Evolutionary conservation across 495 filamentous ascomycete genomes (phyloP).

Genomic region (Xylaria telfairii): DNA sequence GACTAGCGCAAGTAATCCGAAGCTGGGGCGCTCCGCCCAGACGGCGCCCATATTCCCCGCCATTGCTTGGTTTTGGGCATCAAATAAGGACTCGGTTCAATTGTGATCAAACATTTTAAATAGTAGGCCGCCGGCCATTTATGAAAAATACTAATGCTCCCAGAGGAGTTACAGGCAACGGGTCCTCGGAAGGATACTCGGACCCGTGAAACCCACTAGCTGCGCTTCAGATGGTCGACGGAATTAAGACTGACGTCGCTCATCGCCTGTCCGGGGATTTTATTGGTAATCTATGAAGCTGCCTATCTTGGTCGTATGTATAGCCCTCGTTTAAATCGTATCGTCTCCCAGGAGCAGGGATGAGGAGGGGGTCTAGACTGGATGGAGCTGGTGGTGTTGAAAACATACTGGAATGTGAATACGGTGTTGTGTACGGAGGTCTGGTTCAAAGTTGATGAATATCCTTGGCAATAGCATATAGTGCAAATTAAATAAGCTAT

Average conservation of each 20-base stretch:
- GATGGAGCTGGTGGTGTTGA: background rate
- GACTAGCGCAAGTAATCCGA: constrained; percentile 9
- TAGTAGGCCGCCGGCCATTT: background rate
- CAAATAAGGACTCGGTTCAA: background rate
- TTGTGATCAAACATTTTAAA: background rate
- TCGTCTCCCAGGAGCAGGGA: background rate
- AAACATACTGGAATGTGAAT: background rate
- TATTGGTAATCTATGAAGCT: constrained; percentile 2
- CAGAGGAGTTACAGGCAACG: background rate
- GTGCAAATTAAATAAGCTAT: too few species aligned
- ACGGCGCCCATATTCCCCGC: background rate
- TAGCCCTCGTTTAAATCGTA: background rate
- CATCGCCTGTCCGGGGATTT: background rate
- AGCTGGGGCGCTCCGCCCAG: constrained; percentile 12
- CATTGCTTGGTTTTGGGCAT: background rate
- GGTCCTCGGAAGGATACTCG: background rate
- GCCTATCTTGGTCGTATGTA: background rate
- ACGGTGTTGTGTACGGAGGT: too few species aligned
- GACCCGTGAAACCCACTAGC: background rate
- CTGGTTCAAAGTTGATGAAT: too few species aligned
- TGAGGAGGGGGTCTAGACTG: constrained; percentile 6
- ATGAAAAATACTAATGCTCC: background rate
- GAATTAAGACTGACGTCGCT: background rate
- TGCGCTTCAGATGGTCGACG: background rate
- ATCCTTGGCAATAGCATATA: too few species aligned